Percentiles rank a stretch among this genome's conserved stretches.
Conservation (phyloP, 805 yeast species). For the Cyberlindnera euphorbiae region DNA sequence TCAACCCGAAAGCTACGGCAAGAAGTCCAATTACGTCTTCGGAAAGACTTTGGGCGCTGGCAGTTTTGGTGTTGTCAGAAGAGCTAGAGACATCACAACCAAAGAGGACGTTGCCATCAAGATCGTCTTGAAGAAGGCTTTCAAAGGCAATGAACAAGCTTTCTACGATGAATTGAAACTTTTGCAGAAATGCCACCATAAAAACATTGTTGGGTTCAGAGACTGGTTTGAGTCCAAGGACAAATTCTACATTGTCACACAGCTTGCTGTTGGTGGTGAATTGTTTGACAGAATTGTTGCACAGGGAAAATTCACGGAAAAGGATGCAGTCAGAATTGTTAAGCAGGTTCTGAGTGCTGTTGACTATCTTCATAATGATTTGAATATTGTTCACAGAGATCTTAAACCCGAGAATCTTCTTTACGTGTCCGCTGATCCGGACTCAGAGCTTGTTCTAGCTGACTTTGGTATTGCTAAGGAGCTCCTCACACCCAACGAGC, state of each 20-base stretch:
- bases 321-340: constrained; percentile 74
- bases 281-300: constrained; percentile 80
- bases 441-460: constrained; percentile 78
- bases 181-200: constrained; percentile 65
- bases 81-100: constrained; percentile 50
- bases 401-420: constrained; percentile 91
- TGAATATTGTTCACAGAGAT: constrained; percentile 87
- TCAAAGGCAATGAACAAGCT: constrained; percentile 72
- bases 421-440: constrained; percentile 51
- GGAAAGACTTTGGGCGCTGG: constrained; percentile 92
- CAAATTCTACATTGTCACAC: constrained; percentile 90
- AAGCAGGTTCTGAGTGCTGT: constrained; percentile 75
- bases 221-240: constrained; percentile 94
- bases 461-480: constrained; percentile 95
- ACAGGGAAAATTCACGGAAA: constrained; percentile 82
- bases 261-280: constrained; percentile 95
- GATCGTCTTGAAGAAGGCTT: constrained; percentile 79
- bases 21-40: constrained; percentile 68
- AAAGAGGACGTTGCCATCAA: constrained; percentile 83
- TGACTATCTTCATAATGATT: constrained; percentile 61
- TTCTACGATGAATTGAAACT: constrained; percentile 75
- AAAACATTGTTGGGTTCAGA: constrained; percentile 81
- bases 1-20: constrained; percentile 64
- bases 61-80: constrained; percentile 86
- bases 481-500: constrained; percentile 53